A percentile compares a stretch with the other conserved stretches of the same genome.
These are phyloP conservation scores for Ustilago cynodontis DNA, from an alignment of 1,284 basidiomycete genomes.

Conservation along the genomic window DNA sequence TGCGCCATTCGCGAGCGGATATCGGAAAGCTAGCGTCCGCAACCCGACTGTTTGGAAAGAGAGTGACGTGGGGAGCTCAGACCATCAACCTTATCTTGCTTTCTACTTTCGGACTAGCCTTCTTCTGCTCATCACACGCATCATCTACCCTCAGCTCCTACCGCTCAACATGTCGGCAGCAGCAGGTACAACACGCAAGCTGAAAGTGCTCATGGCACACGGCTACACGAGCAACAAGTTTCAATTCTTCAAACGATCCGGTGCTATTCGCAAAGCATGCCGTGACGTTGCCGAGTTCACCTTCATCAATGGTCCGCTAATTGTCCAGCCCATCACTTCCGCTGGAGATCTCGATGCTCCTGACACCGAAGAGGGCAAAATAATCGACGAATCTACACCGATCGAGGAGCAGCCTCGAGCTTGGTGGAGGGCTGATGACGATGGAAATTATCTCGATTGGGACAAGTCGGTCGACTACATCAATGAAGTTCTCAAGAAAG, in stretches of 20 bases:
- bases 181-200: conserved; percentile 44
- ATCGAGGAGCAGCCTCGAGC: conserved; percentile 67
- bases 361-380: conserved; percentile 47
- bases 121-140: not conserved
- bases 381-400: conserved; percentile 57
- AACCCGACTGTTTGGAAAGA: conserved; percentile 1
- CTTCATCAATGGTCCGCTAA: conserved; percentile 64
- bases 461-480: conserved; percentile 59
- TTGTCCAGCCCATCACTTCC: conserved; percentile 63
- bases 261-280: conserved; percentile 65
- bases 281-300: conserved; percentile 65
- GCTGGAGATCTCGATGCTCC: conserved; percentile 59
- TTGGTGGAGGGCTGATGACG: conserved; percentile 65
- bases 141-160: not conserved
- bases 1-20: not conserved
- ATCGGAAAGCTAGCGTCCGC: conserved; percentile 2
- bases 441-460: conserved; percentile 59
- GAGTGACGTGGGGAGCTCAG: not conserved
- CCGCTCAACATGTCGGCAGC: conserved; percentile 22
- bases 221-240: conserved; percentile 67
- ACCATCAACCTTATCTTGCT: not conserved
- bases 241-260: conserved; percentile 56
- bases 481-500: conserved; percentile 49
- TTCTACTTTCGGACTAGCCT: not conserved
- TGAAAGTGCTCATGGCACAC: conserved; percentile 64